A percentile compares a stretch with the other conserved stretches of the same genome.
Evolutionary conservation across 2,329 filamentous ascomycete genomes (phyloP).

Genomic region (Juglanconis sp.): DNA sequence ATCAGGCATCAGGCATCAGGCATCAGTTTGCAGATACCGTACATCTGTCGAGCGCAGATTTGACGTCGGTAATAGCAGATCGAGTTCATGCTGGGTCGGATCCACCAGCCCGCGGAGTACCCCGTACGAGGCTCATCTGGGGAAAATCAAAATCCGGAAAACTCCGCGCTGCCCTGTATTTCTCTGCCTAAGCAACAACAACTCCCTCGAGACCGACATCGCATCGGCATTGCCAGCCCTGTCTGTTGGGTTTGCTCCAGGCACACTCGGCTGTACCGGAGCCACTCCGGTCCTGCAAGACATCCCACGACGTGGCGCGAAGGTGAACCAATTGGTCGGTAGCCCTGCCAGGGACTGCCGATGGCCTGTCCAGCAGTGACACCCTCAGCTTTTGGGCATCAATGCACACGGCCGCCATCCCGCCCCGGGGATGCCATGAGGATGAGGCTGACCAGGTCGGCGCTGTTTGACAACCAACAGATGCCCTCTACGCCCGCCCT

Average conservation of each 20-base stretch:
- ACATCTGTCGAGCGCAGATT: neutral
- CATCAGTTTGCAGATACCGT: neutral
- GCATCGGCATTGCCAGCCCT: constrained; percentile 11
- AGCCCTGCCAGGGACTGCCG: neutral
- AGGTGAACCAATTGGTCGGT: neutral
- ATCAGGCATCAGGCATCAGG: neutral
- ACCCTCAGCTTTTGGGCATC: constrained; percentile 17
- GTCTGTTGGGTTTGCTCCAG: neutral
- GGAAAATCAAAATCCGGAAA: neutral
- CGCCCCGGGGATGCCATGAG: neutral
- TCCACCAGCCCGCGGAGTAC: neutral
- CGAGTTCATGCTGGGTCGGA: constrained; percentile 16
- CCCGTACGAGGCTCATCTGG: neutral
- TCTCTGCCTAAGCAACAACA: neutral
- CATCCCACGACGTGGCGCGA: constrained; percentile 1
- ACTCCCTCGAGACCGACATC: neutral
- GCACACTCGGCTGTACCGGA: constrained; percentile 1
- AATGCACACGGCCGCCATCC: constrained; percentile 13
- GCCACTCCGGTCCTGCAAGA: constrained; percentile 9
- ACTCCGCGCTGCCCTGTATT: neutral
- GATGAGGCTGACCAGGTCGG: constrained; percentile 13
- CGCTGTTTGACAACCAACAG: constrained; percentile 5
- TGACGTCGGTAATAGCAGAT: constrained; percentile 9
- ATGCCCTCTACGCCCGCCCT: neutral
- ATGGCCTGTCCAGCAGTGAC: neutral